These are phyloP conservation scores for Neurospora intermedia DNA, from an alignment of 495 filamentous ascomycete genomes.

Conservation along the genomic window DNA sequence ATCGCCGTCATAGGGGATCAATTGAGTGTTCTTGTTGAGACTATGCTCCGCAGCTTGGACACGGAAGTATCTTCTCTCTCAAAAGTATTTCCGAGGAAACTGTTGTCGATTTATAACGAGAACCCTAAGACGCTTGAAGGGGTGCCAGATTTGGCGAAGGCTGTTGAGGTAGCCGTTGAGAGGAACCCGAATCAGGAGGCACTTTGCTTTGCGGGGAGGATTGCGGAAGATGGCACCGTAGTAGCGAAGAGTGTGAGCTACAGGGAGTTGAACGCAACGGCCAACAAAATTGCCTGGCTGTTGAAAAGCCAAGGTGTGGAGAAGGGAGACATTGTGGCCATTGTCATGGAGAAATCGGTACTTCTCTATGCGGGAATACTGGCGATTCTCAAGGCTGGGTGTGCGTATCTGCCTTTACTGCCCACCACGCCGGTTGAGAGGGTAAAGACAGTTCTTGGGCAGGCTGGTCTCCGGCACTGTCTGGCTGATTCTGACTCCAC, in stretches of 20 bases:
- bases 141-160: conserved; percentile 30
- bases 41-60: conserved; percentile 29
- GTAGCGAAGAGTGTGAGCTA: conserved; percentile 45
- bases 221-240: conserved; percentile 18
- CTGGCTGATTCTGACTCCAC: conserved; percentile 26
- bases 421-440: conserved; percentile 50
- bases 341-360: conserved; percentile 61
- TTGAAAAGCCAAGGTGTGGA: conserved; percentile 36
- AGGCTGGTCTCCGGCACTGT: conserved; percentile 38
- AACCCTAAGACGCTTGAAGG: conserved; percentile 12
- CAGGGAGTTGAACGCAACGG: conserved; percentile 44
- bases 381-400: conserved; percentile 59
- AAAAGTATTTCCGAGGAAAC: conserved; percentile 21
- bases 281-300: conserved; percentile 54
- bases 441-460: conserved; percentile 41
- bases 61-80: conserved; percentile 18
- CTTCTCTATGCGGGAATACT: conserved; percentile 60
- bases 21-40: conserved; percentile 22
- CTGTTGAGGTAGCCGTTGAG: conserved; percentile 43
- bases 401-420: conserved; percentile 62
- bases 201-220: conserved; percentile 45
- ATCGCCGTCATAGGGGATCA: conserved; percentile 35
- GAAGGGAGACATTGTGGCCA: conserved; percentile 46
- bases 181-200: conserved; percentile 44
- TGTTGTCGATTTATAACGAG: conserved; percentile 40